These are phyloP conservation scores for Keithomyces neogunnii DNA, from an alignment of 2,329 filamentous ascomycete genomes.

Conservation along the genomic window DNA sequence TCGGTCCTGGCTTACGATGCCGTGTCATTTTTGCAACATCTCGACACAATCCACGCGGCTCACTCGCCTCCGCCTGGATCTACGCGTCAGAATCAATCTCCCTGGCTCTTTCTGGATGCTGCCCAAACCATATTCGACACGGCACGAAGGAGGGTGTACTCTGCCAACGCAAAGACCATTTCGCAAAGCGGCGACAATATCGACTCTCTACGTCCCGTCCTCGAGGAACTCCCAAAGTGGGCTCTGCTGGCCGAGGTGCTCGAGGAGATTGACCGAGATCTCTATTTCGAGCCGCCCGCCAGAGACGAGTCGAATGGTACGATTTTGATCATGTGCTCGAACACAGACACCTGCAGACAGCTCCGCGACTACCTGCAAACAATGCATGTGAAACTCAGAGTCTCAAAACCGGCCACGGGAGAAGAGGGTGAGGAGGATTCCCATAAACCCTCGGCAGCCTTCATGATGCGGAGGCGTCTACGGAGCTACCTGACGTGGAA, in stretches of 20 bases:
- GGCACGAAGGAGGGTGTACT: constrained; percentile 80
- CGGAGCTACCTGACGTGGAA: constrained; percentile 89
- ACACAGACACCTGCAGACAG: constrained; percentile 77
- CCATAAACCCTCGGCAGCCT: constrained; percentile 62
- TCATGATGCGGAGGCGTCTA: constrained; percentile 85
- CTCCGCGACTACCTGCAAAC: constrained; percentile 84
- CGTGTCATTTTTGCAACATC: constrained; percentile 83
- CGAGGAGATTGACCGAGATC: constrained; percentile 85
- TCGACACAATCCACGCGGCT: constrained; percentile 88
- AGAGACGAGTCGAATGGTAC: constrained; percentile 83
- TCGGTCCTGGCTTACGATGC: constrained; percentile 78
- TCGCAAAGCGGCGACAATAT: constrained; percentile 34
- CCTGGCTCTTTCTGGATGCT: constrained; percentile 93
- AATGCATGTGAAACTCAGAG: constrained; percentile 65
- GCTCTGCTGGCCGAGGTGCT: constrained; percentile 77
- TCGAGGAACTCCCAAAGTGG: constrained; percentile 97
- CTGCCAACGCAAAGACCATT: constrained; percentile 51
- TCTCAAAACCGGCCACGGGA: constrained; percentile 22
- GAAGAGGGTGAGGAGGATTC: constrained; percentile 41
- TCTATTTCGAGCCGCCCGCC: constrained; percentile 71
- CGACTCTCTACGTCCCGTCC: constrained; percentile 64
- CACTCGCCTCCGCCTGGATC: constrained; percentile 84
- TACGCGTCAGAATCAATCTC: constrained; percentile 79
- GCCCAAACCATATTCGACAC: constrained; percentile 91
- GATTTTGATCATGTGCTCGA: constrained; percentile 91